Conservation (phyloP, 371 early-diverging fungal species). For the Mucor mucedo region DNA sequence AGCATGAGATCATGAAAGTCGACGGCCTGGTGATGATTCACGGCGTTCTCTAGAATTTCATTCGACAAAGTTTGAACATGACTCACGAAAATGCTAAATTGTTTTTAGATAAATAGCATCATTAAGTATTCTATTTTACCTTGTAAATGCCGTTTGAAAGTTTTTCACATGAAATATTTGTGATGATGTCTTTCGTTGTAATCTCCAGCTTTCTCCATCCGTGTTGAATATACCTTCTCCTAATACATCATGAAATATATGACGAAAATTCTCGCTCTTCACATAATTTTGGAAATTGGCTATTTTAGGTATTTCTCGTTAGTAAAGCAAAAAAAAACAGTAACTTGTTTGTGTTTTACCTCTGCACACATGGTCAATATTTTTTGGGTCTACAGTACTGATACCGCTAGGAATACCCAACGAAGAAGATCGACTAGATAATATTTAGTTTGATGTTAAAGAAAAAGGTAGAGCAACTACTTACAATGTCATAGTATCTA, state of each 20-base stretch:
- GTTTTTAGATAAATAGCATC: background rate
- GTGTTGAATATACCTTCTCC: constrained; percentile 49
- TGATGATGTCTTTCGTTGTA: constrained; percentile 46
- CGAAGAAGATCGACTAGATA: constrained; percentile 8
- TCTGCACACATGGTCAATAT: constrained; percentile 39
- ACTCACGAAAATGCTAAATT: constrained; percentile 41
- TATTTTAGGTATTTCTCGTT: background rate
- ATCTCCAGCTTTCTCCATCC: constrained; percentile 48
- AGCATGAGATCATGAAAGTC: constrained; percentile 67
- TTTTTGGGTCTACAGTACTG: constrained; percentile 34
- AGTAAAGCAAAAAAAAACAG: background rate
- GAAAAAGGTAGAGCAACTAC: background rate
- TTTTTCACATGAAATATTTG: constrained; percentile 60
- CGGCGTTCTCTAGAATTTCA: constrained; percentile 43
- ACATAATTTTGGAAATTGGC: constrained; percentile 40
- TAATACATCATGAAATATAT: constrained; percentile 27
- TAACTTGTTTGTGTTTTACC: constrained; percentile 13
- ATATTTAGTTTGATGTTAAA: background rate
- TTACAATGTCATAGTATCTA: constrained; percentile 15
- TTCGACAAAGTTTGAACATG: constrained; percentile 30
- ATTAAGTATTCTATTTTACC: constrained; percentile 24
- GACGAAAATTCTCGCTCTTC: constrained; percentile 36
- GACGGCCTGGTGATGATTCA: constrained; percentile 31
- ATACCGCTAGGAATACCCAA: constrained; percentile 24
- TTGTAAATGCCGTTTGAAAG: constrained; percentile 55